Evolutionary conservation across 2,329 filamentous ascomycete genomes (phyloP).

Genomic region (Fusarium anthophilum): DNA sequence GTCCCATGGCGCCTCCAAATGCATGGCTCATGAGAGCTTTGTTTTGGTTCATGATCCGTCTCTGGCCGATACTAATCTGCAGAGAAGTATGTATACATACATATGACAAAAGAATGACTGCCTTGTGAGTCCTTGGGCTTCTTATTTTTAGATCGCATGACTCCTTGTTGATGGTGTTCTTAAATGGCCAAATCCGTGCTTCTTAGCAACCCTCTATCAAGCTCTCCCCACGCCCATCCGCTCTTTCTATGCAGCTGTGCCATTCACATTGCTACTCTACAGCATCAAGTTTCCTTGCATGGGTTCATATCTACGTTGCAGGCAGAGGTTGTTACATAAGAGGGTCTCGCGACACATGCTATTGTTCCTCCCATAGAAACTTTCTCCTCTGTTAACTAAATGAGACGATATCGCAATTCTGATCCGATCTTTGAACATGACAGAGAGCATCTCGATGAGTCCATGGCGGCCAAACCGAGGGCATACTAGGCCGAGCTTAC

Average conservation of each 20-base stretch:
- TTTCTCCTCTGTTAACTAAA: background rate
- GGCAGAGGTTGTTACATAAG: background rate
- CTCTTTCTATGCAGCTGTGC: conserved; percentile 10
- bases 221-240: conserved; percentile 3
- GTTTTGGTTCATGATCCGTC: conserved; percentile 4
- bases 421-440: background rate
- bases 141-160: conserved; percentile 16
- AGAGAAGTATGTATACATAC: background rate
- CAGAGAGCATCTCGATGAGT: conserved; percentile 15
- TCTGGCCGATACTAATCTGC: background rate
- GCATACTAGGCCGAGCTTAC: background rate
- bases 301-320: conserved; percentile 16
- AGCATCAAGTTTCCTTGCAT: conserved; percentile 24
- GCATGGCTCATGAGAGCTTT: background rate
- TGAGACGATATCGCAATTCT: background rate
- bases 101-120: background rate
- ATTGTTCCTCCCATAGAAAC: background rate
- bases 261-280: conserved; percentile 16
- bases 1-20: background rate
- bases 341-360: background rate
- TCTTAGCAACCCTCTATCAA: conserved; percentile 2
- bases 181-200: background rate
- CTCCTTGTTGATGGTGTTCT: background rate
- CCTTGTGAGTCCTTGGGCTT: conserved; percentile 4
- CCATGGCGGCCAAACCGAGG: conserved; percentile 3